These are phyloP conservation scores for Sclerotinia trifoliorum DNA, from an alignment of 2,329 filamentous ascomycete species.

Conservation along the genomic window DNA sequence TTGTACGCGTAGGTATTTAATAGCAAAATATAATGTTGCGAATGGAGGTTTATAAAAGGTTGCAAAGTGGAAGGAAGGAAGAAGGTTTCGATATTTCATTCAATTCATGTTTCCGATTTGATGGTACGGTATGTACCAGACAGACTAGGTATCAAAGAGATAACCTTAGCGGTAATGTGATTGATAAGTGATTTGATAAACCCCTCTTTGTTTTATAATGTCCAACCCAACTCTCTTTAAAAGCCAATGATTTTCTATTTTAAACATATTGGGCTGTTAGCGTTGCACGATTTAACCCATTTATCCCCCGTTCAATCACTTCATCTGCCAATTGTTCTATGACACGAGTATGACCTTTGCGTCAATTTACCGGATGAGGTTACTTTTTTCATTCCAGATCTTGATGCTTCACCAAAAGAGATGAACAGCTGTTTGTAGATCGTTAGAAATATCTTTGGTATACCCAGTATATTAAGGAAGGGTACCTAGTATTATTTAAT, in stretches of 20 bases:
- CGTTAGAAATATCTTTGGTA: not conserved
- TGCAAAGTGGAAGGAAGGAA: not conserved
- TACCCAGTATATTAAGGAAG: not conserved
- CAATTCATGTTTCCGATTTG: too few species aligned
- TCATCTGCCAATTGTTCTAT: constrained; percentile 32
- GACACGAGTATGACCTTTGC: constrained; percentile 31
- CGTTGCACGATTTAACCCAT: constrained; percentile 26
- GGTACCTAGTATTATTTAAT: not conserved
- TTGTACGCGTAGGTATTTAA: too few species aligned
- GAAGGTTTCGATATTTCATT: not conserved
- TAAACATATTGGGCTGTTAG: constrained; percentile 30
- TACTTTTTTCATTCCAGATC: constrained; percentile 22
- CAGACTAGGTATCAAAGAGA: not conserved
- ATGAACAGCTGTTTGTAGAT: constrained; percentile 6
- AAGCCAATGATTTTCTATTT: not conserved
- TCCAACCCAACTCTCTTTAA: not conserved
- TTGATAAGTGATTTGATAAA: not conserved
- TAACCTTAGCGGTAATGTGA: too few species aligned
- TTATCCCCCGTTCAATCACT: not conserved
- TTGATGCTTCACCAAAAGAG: not conserved
- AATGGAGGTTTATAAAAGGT: not conserved
- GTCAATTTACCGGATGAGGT: constrained; percentile 25
- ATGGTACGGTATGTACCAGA: too few species aligned
- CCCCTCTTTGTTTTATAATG: constrained; percentile 10
- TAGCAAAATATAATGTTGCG: not conserved